These are phyloP conservation scores for Termitomyces sp. DNA, from an alignment of 768 basidiomycete species.

Conservation along the genomic window DNA sequence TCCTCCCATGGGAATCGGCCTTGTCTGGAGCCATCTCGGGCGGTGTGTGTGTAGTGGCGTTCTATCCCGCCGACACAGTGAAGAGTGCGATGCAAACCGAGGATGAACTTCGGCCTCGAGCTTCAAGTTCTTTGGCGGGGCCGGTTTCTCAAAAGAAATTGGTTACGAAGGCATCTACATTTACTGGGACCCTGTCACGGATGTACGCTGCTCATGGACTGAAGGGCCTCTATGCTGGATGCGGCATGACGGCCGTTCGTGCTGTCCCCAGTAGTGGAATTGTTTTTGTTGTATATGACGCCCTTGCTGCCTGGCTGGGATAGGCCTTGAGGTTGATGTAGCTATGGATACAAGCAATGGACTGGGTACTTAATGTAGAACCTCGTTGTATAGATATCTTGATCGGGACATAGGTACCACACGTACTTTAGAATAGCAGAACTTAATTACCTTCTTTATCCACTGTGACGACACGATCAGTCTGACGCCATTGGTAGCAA, in stretches of 20 bases:
- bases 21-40: slow-evolving; percentile 78
- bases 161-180: slow-evolving; percentile 20
- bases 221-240: slow-evolving; percentile 86
- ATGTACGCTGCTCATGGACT: slow-evolving; percentile 78
- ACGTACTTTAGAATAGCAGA: too few species aligned
- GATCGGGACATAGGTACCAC: too few species aligned
- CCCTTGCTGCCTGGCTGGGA: slow-evolving; percentile 45
- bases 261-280: slow-evolving; percentile 88
- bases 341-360: too few species aligned
- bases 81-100: slow-evolving; percentile 91
- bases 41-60: slow-evolving; percentile 69
- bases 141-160: background rate
- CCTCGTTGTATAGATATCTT: too few species aligned
- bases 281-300: slow-evolving; percentile 92
- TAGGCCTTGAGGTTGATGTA: slow-evolving; percentile 12
- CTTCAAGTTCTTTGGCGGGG: background rate
- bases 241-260: slow-evolving; percentile 84
- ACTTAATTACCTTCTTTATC: too few species aligned
- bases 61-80: slow-evolving; percentile 90
- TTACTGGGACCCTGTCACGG: slow-evolving; percentile 57
- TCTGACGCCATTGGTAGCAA: too few species aligned
- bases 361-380: too few species aligned
- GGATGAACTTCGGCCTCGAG: slow-evolving; percentile 62
- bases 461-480: too few species aligned
- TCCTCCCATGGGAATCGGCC: slow-evolving; percentile 72